Evolutionary conservation across 2,329 filamentous ascomycete genomes (phyloP), one percentile per base, ranked within the genome.

Genomic region (Pseudocercospora musae): DNA sequence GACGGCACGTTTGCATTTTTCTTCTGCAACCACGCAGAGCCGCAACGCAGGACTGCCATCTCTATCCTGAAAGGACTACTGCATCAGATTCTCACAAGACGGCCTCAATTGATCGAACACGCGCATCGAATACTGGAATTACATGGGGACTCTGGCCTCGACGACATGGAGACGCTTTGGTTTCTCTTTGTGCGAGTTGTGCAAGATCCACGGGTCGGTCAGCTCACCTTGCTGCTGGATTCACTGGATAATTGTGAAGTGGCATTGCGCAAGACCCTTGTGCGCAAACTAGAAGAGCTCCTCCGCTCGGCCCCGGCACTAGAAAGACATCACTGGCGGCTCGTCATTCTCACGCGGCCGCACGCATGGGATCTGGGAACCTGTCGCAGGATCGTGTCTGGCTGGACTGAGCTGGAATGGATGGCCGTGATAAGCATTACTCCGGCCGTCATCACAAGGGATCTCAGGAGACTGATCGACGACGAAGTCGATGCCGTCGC

Each of bases 221-320:
- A 48, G 49, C 21, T 60, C 20, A 56, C 40, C 13, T 25, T 60
- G 10, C 21, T 60, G 6, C 20, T 60, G 20, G 59, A 60, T 21
- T 46, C 52, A 7, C 42, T 60, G 40, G 59, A 60, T 44, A 49
- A 60, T 18, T 60, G 59, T 42, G 59, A 60, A 25, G 57, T 46
- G 23, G 23, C 54, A 25, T 27, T 46, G 25, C 33, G 54, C 33
- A 57, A 46, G 18, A 42, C 10, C 23, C 37, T 59, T 10, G 56
- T 58, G 6, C 40, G 29, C 42, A 58, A 44, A 23, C 42, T 58
- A 18, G 56, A 49, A 49, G 40, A 58, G 18, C 27, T 58, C 11
- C 56, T 58, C 8, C 15, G 56, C 25, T 18, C 56, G n/a, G 21
- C 23, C 15, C 18, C 27, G 9, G 13, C 40, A 21, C 11, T 27